These are phyloP conservation scores for Lepiota venenata DNA, from an alignment of 768 basidiomycete species.

Conservation along the genomic window DNA sequence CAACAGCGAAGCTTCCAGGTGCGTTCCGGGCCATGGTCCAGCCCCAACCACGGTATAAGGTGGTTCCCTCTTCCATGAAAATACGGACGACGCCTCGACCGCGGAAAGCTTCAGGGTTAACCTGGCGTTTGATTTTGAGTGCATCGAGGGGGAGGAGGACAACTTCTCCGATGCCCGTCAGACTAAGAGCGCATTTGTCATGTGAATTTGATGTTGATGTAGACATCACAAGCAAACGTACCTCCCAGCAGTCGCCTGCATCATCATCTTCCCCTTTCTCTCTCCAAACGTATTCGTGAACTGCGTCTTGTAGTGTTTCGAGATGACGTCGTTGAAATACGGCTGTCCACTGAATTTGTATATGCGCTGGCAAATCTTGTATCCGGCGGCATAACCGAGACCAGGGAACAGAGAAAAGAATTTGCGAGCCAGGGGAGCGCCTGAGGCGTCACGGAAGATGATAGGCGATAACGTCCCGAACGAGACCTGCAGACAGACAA, in stretches of 20 bases:
- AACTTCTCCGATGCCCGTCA: slow-evolving; percentile 92
- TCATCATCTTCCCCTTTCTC: slow-evolving; percentile 93
- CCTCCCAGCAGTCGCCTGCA: slow-evolving; percentile 95
- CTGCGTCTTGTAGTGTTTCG: slow-evolving; percentile 71
- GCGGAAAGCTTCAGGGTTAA: slow-evolving; percentile 97
- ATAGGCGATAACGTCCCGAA: slow-evolving; percentile 62
- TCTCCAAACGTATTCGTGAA: slow-evolving; percentile 90
- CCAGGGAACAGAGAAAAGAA: slow-evolving; percentile 96
- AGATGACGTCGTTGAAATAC: slow-evolving; percentile 92
- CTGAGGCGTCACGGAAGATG: slow-evolving; percentile 84
- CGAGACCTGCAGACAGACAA: slow-evolving; percentile 50
- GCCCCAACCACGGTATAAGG: slow-evolving; percentile 96
- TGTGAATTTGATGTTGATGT: slow-evolving; percentile 1
- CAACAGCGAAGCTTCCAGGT: slow-evolving; percentile 92
- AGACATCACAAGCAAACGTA: slow-evolving; percentile 24
- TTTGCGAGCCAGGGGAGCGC: slow-evolving; percentile 61
- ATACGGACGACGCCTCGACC: slow-evolving; percentile 90
- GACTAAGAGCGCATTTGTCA: slow-evolving; percentile 29
- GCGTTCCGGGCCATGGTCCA: slow-evolving; percentile 99
- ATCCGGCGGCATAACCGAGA: slow-evolving; percentile 96
- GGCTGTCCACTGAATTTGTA: slow-evolving; percentile 99
- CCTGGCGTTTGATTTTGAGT: slow-evolving; percentile 98
- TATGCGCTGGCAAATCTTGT: slow-evolving; percentile 90
- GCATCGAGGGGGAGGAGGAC: slow-evolving; percentile 96
- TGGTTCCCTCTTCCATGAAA: slow-evolving; percentile 86